phyloP scores from a whole-genome alignment of 805 yeast species.

The Diddensiella transvaalensis region DNA sequence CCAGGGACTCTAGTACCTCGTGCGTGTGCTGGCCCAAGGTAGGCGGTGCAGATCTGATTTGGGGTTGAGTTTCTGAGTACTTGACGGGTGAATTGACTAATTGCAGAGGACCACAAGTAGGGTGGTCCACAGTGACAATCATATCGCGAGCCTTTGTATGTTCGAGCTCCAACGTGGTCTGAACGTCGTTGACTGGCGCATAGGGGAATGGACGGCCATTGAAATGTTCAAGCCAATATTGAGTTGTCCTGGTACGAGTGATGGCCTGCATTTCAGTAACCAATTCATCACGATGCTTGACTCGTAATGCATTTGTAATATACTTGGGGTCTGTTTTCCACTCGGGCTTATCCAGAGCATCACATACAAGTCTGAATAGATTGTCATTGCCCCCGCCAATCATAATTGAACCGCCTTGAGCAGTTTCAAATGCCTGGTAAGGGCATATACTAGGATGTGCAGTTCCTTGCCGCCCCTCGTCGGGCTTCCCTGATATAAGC shows the following conservation, averaged over 20 bases:
- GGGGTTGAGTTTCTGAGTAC: constrained; percentile 36
- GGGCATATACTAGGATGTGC: constrained; percentile 42
- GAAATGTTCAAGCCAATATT: constrained; percentile 37
- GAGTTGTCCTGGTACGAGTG: constrained; percentile 31
- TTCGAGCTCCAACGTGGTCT: constrained; percentile 34
- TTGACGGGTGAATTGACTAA: constrained; percentile 40
- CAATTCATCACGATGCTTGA: constrained; percentile 32
- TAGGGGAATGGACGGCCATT: constrained; percentile 35
- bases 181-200: constrained; percentile 41
- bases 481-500: constrained; percentile 37
- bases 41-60: constrained; percentile 36
- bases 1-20: constrained; percentile 31
- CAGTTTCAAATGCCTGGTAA: constrained; percentile 39
- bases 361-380: constrained; percentile 34
- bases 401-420: constrained; percentile 36
- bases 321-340: constrained; percentile 36
- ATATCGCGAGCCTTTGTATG: constrained; percentile 38
- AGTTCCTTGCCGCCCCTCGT: constrained; percentile 40
- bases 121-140: constrained; percentile 37
- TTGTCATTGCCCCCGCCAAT: constrained; percentile 43
- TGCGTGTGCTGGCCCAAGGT: constrained; percentile 38
- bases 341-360: constrained; percentile 34
- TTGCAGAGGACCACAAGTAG: constrained; percentile 35
- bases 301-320: constrained; percentile 37
- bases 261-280: constrained; percentile 33